Base-by-base conservation (phyloP, 352 stramenopile species). In the Pilasporangium apinafurcum region DNA sequence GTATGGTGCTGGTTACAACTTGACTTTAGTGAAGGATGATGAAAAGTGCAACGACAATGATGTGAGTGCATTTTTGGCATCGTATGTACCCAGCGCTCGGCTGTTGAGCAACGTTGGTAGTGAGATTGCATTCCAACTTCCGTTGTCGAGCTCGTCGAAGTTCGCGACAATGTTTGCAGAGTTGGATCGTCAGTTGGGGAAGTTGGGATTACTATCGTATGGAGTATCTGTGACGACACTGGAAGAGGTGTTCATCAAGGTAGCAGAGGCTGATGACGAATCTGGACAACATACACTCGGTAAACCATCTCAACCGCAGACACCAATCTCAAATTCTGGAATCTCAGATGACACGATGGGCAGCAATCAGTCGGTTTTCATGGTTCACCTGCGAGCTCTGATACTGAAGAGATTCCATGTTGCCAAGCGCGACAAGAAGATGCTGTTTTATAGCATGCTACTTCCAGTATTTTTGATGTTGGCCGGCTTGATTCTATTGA, bases 201-300 rank as follows among this genome's bases (percentile, higher is more conserved):
- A 59, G 0, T 46, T 89, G 3, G 47, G 61, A 0, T 56, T 92
- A 26, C 14, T 55, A 5, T 86, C 72, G 21, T 92, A 83, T 29
- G 76, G 57, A 4, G 86, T 94, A 14, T 88, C 73, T 0, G 68
- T 88, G 17, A 96, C 85, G 6, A 94, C 86, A 17, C 65, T 96
- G 0, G 85, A 96, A 51, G 83, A 96, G 51, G 82, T 96, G 14
- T 96, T 96, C 36, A 51, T 96, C 5, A 92, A 91, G 26, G 83
- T 95, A n/a, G 81, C 84, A 8, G 64, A 83, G 29, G 41, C 14
- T 12, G 14, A 21, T 3, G 4, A 13, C 1, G 40, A 28, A 18
- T 6, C 10, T 16, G 72, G 8, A 52, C 36, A n/a, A n/a, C n/a
- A n/a, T 3, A n/a, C n/a, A n/a, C n/a, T n/a, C n/a, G n/a, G n/a